These are phyloP conservation scores for Hibiscus trionum DNA, from an alignment of 345 rosid species.

Conservation along the genomic window DNA sequence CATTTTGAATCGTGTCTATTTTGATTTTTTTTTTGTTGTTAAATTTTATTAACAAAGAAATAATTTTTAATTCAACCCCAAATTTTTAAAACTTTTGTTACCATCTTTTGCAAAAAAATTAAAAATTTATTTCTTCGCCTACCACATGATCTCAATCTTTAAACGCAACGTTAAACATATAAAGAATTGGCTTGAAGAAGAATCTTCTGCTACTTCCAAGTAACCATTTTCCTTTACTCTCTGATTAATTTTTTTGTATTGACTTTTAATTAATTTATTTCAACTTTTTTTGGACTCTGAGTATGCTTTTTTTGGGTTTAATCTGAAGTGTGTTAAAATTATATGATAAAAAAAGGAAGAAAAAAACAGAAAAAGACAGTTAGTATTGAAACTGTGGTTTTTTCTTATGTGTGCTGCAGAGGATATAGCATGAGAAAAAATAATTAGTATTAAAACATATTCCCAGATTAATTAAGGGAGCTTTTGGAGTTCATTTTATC, in stretches of 20 bases:
- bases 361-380: background rate
- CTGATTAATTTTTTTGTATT: background rate
- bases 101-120: too few relatives aligned
- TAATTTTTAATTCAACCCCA: too few relatives aligned
- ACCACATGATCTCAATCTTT: conserved; percentile 59
- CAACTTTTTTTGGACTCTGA: background rate
- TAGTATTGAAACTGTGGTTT: background rate
- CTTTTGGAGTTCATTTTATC: background rate
- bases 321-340: background rate
- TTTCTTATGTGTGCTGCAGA: background rate
- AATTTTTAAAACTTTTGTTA: too few relatives aligned
- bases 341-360: background rate
- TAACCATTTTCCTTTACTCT: conserved; percentile 14
- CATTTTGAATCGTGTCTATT: too few relatives aligned
- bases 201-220: conserved; percentile 69
- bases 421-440: background rate
- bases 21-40: too few relatives aligned
- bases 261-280: background rate
- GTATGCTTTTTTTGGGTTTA: background rate
- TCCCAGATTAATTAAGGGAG: background rate
- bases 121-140: too few relatives aligned
- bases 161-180: conserved; percentile 86
- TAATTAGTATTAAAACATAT: background rate
- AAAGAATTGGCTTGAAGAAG: conserved; percentile 90
- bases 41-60: too few relatives aligned